Conservation (phyloP, 345 rosid species). For the Mangifera indica region DNA sequence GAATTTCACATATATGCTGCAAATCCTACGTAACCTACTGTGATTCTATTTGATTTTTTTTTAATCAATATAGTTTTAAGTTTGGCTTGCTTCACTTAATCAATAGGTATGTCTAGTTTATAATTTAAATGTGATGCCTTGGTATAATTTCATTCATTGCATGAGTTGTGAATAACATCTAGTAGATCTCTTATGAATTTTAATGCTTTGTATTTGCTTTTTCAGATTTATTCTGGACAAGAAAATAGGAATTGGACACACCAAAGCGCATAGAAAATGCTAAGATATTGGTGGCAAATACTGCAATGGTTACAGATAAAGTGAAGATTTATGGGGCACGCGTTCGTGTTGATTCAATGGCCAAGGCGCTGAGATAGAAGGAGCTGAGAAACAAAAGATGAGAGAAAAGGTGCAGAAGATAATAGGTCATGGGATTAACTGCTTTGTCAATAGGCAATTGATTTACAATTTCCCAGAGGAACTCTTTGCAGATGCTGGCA, state of each 20-base stretch:
- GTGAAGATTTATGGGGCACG: conserved; percentile 99
- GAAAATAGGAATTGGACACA: conserved; percentile 96
- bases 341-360: conserved; percentile 97
- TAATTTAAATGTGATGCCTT: background rate
- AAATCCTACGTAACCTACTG: background rate
- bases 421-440: conserved; percentile 85
- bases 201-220: conserved; percentile 15
- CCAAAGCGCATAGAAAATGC: conserved; percentile 97
- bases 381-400: conserved; percentile 99
- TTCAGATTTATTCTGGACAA: conserved; percentile 95
- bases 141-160: background rate
- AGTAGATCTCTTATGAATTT: background rate
- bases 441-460: conserved; percentile 97
- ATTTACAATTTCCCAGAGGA: conserved; percentile 98
- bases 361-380: conserved; percentile 98
- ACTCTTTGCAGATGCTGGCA: conserved; percentile 95
- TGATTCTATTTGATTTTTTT: background rate
- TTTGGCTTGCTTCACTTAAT: background rate
- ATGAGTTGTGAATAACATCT: background rate
- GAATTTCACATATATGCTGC: background rate
- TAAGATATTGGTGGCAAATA: conserved; percentile 93
- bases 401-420: conserved; percentile 97
- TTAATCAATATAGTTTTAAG: background rate
- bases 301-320: conserved; percentile 99
- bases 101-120: background rate